Evolutionary conservation across 106 monocot genomes (phyloP), one percentile per base, ranked within the genome.

Genomic region (Narthecium ossifragum): DNA sequence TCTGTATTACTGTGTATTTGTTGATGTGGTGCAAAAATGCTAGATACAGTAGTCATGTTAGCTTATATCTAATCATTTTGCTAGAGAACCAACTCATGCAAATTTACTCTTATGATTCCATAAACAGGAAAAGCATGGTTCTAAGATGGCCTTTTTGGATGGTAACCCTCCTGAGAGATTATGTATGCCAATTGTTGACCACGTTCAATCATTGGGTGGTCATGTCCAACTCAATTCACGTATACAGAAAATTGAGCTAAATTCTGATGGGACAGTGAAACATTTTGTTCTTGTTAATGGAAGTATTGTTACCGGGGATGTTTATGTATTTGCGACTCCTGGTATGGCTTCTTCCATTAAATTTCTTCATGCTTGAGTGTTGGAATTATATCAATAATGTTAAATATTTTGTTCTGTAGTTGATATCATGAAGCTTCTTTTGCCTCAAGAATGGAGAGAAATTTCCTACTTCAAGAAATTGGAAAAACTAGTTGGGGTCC

Each of bases 71-170:
- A 36, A 36, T 6, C 36, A 36, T 6, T 36, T 36, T 36, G 5
- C 10, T 36, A 36, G 7, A 36, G 36, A 5, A 48, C 18, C 8
- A 21, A 20, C 15, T 31, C 0, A 46, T 26, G 13, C 29, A n/a
- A 25, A 53, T 27, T 26, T n/a, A n/a, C 17, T 56, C 17, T 72
- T 11, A 55, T 11, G 31, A 73, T 34, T 56, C 38, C 43, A 55
- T 57, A 26, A 22, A 60, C 73, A 96, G 96, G 96, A 96, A 74
- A 96, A 96, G 56, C 78, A 96, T 73, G 96, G 96, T 1, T 96
- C 96, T 28, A 96, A 90, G 59, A 90, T 96, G 86, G 94, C 90
- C 13, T 96, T 90, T 64, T 76, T 96, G 62, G 96, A 96, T 76
- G 96, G 96, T 20, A 96, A 87, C 31, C 96, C 96, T 14, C 90